These are phyloP conservation scores for Cytospora piceae DNA, from an alignment of 2,329 filamentous ascomycete genomes.

Conservation along the genomic window DNA sequence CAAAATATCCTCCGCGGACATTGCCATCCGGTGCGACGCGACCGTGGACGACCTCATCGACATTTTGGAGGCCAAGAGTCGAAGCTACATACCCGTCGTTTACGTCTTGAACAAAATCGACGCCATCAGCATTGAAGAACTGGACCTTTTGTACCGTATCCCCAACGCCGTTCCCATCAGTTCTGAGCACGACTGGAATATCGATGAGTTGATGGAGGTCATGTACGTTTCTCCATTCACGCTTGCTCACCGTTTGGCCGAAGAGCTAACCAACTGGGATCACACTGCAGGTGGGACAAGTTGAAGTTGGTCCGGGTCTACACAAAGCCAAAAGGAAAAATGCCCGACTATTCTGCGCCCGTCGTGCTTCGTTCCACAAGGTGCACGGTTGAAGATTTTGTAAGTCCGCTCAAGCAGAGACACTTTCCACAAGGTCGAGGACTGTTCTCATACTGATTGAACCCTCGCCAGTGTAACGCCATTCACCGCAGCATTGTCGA, in stretches of 20 bases:
- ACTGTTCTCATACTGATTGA: constrained; percentile 36
- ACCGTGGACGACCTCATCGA: constrained; percentile 98
- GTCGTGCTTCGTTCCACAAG: constrained; percentile 83
- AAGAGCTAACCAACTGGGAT: constrained; percentile 22
- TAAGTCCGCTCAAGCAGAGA: constrained; percentile 54
- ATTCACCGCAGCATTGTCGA: constrained; percentile 97
- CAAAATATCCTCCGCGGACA: constrained; percentile 93
- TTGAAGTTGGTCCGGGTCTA: constrained; percentile 90
- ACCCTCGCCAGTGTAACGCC: constrained; percentile 77
- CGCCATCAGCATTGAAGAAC: constrained; percentile 94
- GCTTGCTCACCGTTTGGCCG: background rate
- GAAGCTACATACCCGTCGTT: constrained; percentile 97
- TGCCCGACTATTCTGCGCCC: constrained; percentile 89
- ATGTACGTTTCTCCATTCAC: constrained; percentile 60
- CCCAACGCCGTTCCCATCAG: constrained; percentile 97
- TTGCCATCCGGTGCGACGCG: constrained; percentile 95
- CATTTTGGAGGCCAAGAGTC: constrained; percentile 88
- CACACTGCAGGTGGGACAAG: constrained; percentile 75
- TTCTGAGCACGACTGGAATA: constrained; percentile 96
- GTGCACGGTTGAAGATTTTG: constrained; percentile 95
- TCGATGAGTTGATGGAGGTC: constrained; percentile 93
- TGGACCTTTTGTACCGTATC: constrained; percentile 94
- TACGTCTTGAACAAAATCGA: constrained; percentile 99
- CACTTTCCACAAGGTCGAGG: background rate
- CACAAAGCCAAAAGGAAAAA: constrained; percentile 95